These are phyloP conservation scores for Ceratocystis cubensis DNA, from an alignment of 2,329 filamentous ascomycete genomes.

Conservation along the genomic window DNA sequence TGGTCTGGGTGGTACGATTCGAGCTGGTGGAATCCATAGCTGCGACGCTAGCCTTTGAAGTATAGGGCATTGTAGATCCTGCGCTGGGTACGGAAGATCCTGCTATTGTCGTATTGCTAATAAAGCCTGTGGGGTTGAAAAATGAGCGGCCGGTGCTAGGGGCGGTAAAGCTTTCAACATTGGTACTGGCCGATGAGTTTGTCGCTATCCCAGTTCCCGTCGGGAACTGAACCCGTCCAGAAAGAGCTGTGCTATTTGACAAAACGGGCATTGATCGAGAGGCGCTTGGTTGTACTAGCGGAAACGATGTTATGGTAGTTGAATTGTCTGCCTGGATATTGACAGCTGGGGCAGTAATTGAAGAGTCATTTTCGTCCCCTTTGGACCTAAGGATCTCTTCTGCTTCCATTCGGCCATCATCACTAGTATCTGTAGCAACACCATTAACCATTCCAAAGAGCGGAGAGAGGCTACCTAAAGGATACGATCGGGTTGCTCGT, in stretches of 20 bases:
- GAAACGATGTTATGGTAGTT: background rate
- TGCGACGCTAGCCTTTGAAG: background rate
- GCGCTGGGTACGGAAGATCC: background rate
- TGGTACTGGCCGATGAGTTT: background rate
- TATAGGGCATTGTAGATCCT: background rate
- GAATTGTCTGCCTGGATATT: conserved; percentile 5
- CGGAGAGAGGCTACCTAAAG: conserved; percentile 14
- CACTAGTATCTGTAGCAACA: background rate
- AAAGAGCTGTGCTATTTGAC: background rate
- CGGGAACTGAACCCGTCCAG: background rate
- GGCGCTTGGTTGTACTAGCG: background rate
- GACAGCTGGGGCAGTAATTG: background rate
- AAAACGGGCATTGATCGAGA: background rate
- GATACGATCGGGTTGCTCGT: background rate
- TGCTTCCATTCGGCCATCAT: background rate
- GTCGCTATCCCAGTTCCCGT: background rate
- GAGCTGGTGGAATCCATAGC: conserved; percentile 11
- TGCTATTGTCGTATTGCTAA: background rate
- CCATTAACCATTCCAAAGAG: conserved; percentile 15
- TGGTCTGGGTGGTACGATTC: conserved; percentile 11
- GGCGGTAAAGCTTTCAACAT: background rate
- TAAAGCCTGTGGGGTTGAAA: background rate
- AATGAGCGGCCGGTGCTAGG: background rate
- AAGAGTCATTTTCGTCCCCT: background rate
- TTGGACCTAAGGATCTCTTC: background rate